Evolutionary conservation across 2,329 filamentous ascomycete genomes (phyloP), one percentile per base, ranked within the genome.

Genomic region (Boeremia exigua): DNA sequence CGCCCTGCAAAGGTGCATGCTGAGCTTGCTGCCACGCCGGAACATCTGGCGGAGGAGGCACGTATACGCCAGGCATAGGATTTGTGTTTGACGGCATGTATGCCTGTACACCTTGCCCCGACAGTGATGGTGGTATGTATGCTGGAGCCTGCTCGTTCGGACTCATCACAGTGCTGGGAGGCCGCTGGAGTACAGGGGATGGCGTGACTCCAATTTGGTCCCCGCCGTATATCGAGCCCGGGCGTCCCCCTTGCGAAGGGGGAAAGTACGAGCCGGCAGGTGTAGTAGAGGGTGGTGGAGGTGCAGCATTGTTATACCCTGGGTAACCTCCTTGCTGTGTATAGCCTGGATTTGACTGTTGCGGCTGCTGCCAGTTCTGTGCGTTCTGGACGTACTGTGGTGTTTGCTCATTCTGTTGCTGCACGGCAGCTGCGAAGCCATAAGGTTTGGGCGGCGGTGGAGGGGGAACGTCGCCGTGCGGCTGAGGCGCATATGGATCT

Each of bases 1-100:
- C 66, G 12, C 66, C 62, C 34, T 74, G 71, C n/a, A 69, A 54
- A 9, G 71, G 68, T 10, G 71, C 69, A 60, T 74, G 71, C 33
- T 72, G 67, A n/a, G 67, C 63, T 39, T 75, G 74, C 38, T 74
- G 68, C 74, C 73, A 76, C 33, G 70, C 70, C 27, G 72, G 69
- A 32, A 73, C 60, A 57, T 73, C 72, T 29, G 73, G 72, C 9
- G 73, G 71, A 6, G 73, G 72, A 60, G 73, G 71, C 2, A 71
- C 63, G 47, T 76, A 75, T 8, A 71, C 68, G 17, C 72, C 71
- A 5, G 72, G 68, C 58, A 70, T 62, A n/a, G 68, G 71, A 29
- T 75, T 74, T 6, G 70, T 68, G 15, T 75, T 74, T 14, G 61
- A 62, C 4, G 71, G 66, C 56, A 72, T 62, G 34, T 74, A 75